These are phyloP conservation scores for Picochlorum sp. DNA, from an alignment of 139 green algal species.

Conservation along the genomic window DNA sequence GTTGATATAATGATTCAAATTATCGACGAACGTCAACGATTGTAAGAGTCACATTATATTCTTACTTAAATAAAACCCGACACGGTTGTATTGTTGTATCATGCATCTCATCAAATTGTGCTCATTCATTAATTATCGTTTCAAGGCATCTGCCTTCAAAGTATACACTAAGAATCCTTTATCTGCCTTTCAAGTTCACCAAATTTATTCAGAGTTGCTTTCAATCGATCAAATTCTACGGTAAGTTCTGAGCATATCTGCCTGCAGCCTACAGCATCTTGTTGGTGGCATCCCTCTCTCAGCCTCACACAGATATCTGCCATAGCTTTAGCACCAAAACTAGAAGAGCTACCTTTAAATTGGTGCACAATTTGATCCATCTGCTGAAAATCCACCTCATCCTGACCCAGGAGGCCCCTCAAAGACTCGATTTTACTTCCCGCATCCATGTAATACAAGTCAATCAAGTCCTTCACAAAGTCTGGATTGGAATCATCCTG, in stretches of 20 bases:
- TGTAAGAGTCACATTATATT: no score
- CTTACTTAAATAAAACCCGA: no score
- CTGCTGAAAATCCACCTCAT: conserved; percentile 37
- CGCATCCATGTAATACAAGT: conserved; percentile 72
- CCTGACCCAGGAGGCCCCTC: background rate
- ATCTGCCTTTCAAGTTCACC: no score
- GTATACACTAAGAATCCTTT: no score
- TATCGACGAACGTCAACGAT: no score
- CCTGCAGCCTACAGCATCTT: conserved; percentile 17
- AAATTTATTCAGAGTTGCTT: no score
- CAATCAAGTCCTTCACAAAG: conserved; percentile 65
- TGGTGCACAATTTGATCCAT: conserved; percentile 74
- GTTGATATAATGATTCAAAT: no score
- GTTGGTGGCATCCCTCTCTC: conserved; percentile 42
- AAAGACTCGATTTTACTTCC: conserved; percentile 20
- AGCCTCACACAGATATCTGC: conserved; percentile 52
- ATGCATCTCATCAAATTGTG: no score
- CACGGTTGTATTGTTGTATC: no score
- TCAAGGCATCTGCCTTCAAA: no score
- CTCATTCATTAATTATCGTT: no score
- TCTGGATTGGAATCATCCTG: conserved; percentile 78
- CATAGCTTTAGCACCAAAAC: conserved; percentile 29
- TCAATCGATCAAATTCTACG: no score
- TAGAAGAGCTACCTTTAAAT: conserved; percentile 77
- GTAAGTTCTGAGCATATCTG: conserved; percentile 20